phyloP scores from a whole-genome alignment of 306 rosid genomes.

The Bauhinia variegata region DNA sequence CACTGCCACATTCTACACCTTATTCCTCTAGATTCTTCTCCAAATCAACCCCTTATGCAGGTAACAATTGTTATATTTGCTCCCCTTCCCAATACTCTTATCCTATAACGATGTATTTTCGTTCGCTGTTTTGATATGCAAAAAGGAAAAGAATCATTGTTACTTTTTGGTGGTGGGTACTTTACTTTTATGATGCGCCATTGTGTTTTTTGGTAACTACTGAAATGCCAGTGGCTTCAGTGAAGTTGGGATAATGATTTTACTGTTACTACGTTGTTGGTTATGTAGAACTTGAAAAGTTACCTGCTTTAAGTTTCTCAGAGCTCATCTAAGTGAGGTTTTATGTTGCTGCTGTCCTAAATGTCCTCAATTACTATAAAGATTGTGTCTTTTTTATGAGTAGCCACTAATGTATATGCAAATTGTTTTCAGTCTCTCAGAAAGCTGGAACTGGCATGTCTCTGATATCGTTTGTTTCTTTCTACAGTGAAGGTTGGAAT shows the following conservation, averaged over 20 bases:
- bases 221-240: not conserved
- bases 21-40: conserved; percentile 62
- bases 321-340: not conserved
- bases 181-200: not conserved
- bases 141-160: not conserved
- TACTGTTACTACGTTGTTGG: not conserved
- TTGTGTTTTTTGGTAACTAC: not conserved
- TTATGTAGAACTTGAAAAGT: not conserved
- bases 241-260: not conserved
- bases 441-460: not conserved
- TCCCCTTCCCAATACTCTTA: conserved; percentile 1
- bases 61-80: conserved; percentile 33
- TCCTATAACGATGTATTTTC: not conserved
- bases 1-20: conserved; percentile 30
- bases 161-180: too few species aligned
- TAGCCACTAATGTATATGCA: not conserved
- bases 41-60: conserved; percentile 50
- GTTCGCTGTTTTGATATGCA: not conserved
- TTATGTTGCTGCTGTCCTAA: not conserved
- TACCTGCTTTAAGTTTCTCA: not conserved
- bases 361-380: not conserved
- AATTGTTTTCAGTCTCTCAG: not conserved
- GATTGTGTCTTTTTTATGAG: not conserved
- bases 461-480: conserved; percentile 12
- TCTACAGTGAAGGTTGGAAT: conserved; percentile 80